A percentile compares a stretch with the other conserved stretches of the same genome.
Conservation (phyloP, 2,329 filamentous ascomycete genomes). For the Cordyceps fumosorosea region DNA sequence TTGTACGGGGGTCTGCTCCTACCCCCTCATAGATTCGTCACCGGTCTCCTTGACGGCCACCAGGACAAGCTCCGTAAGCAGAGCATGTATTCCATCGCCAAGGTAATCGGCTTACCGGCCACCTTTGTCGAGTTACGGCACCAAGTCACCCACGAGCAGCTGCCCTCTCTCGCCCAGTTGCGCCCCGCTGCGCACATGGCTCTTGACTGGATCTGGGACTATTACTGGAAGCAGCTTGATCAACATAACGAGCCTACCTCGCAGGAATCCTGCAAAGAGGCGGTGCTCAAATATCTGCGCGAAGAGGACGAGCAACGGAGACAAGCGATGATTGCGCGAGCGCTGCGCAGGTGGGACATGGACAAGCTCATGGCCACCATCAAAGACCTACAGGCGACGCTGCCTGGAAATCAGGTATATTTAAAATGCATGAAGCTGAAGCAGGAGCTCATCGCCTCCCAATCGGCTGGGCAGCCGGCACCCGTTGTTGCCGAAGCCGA, state of each 20-base stretch:
- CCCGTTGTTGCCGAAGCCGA: conserved; percentile 10
- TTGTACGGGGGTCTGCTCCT: neutral
- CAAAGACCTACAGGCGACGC: conserved; percentile 31
- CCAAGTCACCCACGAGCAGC: conserved; percentile 81
- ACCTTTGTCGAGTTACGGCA: conserved; percentile 86
- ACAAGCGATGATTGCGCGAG: conserved; percentile 21
- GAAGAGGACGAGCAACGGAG: conserved; percentile 25
- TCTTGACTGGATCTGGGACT: conserved; percentile 79
- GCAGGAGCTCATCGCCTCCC: conserved; percentile 31
- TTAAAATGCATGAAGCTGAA: conserved; percentile 39
- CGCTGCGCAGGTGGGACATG: conserved; percentile 31
- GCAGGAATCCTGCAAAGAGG: conserved; percentile 25
- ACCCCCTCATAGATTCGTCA: conserved; percentile 59
- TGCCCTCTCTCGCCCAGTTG: conserved; percentile 69
- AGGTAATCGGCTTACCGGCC: conserved; percentile 61
- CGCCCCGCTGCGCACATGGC: conserved; percentile 63
- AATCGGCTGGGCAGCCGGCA: conserved; percentile 10
- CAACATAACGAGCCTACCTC: conserved; percentile 11
- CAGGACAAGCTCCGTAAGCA: conserved; percentile 60
- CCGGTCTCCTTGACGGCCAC: conserved; percentile 68
- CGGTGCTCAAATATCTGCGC: conserved; percentile 33
- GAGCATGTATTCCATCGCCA: conserved; percentile 68
- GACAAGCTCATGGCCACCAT: conserved; percentile 31
- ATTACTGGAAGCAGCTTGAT: conserved; percentile 66
- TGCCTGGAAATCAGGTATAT: conserved; percentile 38